Base-by-base conservation (phyloP, 2,329 filamentous ascomycete species). In the Alternaria rosae region DNA sequence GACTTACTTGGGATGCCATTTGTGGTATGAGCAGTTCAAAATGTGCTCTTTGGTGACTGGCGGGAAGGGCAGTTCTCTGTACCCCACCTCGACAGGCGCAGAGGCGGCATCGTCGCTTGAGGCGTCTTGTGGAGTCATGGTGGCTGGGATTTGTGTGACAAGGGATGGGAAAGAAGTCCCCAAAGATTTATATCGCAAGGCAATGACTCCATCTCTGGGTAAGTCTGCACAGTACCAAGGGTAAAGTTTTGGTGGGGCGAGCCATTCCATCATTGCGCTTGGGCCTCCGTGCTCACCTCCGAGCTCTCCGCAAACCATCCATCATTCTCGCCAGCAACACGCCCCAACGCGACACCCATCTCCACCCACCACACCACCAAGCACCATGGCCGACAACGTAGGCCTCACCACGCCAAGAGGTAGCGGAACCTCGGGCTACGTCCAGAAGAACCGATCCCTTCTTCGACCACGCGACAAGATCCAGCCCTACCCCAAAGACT, bases 361-460 rank as follows among this genome's bases (percentile, higher is more conserved):
- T 23, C 10, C 43, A 17, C 47, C 23, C 6, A 38, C 6, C 15
- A 13, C 41, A 42, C 38, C n/a, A 42, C 11, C 38, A 32, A 51
- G 12, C 28, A 55, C 32, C 71, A 98, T 98, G 95, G 95, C 94
- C 63, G 93, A 95, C 69, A 99, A 99, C 83, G 95, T 99, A 76
- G 96, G 95, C 60, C 92, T 99, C 73, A 89, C 91, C 59, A 99
- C 95, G 5, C 95, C 95, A 4, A 91, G 95, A 75, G 95, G 95
- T 70, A 97, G 92, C 77, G 95, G 95, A 50, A 99, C 95, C 59
- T 98, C 94, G 1, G 95, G 95, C 77, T 98, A 98, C 79, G 94
- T 99, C 59, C 94, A 98, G 82, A 92, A 93, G 80, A 99, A 98
- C 83, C 88, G 93, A 35, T 95, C 95, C 17, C 90, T 94, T 77